Base-by-base conservation (phyloP, 257 asterid genomes). In the Vinca minor region DNA sequence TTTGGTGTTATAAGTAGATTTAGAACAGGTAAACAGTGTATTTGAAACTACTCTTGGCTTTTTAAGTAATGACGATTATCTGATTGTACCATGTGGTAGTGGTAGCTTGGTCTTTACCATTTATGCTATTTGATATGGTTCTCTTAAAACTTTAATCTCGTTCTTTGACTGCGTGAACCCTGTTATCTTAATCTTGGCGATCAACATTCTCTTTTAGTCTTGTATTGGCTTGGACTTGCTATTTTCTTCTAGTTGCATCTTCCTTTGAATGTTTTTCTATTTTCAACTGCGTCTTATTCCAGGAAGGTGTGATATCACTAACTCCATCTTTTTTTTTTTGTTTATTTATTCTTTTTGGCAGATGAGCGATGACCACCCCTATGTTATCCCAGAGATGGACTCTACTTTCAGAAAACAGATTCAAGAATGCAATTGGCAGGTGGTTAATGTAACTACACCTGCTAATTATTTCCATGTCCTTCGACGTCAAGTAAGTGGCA, bases 381-480 rank as follows among this genome's bases (percentile, higher is more conserved):
- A 64, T 75, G 82, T 84, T 23, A 93, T 93, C 53, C 98, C 97
- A 44, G 98, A 87, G 88, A 93, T 93, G 98, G 98, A 93, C 25
- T 79, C 91, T 26, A 93, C 97, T 42, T 86, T 87, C 25, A 64
- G 97, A 75, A 89, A 69, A 72, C 98, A 89, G 76, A 93, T 93
- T 68, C 98, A 89, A 78, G 95, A 93, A 65, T 89, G 98, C 84
- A 93, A 93, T 74, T 85, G 95, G 96, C 98, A 93, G 75, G 96
- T 93, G 80, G 98, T 93, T 76, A 93, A 93, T 82, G 96, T 89
- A 21, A 93, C 98, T 18, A 93, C 98, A 20, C 98, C 97, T 47
- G 97, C 98, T 70, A 89, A 93, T 81, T 93, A 93, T 78, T 89
- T 92, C 91, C 97, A 89, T 35, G 96, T 93, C 36, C 92, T 93